phyloP scores from a whole-genome alignment of 768 basidiomycete genomes.

The Calocybe cyanea region DNA sequence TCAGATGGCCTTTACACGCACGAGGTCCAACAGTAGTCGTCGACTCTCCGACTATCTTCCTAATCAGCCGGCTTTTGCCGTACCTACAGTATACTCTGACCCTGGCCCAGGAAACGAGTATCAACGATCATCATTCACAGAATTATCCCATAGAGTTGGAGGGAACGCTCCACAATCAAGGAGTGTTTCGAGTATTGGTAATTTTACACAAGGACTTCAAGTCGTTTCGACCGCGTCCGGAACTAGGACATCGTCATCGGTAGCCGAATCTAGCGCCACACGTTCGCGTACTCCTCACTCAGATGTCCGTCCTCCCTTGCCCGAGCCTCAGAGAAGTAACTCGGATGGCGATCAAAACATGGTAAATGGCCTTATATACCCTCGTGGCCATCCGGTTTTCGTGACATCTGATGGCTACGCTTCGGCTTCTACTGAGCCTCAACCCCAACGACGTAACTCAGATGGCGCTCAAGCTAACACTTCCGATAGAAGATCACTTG shows the following conservation, averaged over 20 bases:
- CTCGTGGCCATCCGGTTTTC: conserved; percentile 3
- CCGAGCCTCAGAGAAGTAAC: conserved; percentile 33
- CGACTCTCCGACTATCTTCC: neutral
- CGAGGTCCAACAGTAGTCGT: neutral
- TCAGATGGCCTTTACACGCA: neutral
- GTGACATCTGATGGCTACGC: conserved; percentile 2
- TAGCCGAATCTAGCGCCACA: conserved; percentile 1
- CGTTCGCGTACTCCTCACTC: conserved; percentile 20
- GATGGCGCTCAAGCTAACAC: conserved; percentile 36
- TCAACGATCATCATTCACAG: neutral
- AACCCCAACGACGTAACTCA: conserved; percentile 42
- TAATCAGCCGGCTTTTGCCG: neutral
- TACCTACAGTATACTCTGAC: conserved; percentile 3
- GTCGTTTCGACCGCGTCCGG: neutral
- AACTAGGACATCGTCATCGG: neutral
- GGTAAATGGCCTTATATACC: conserved; percentile 7
- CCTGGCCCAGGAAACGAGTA: conserved; percentile 4
- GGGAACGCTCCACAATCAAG: neutral
- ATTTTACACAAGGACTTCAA: neutral
- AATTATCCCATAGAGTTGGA: neutral
- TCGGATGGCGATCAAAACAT: conserved; percentile 31
- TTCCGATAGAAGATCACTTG: conserved; percentile 20
- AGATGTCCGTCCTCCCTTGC: conserved; percentile 16
- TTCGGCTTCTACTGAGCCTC: conserved; percentile 10
- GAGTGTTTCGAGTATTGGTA: neutral